Conservation (phyloP, 306 rosid species). For the Cicer pinnatifidum region DNA sequence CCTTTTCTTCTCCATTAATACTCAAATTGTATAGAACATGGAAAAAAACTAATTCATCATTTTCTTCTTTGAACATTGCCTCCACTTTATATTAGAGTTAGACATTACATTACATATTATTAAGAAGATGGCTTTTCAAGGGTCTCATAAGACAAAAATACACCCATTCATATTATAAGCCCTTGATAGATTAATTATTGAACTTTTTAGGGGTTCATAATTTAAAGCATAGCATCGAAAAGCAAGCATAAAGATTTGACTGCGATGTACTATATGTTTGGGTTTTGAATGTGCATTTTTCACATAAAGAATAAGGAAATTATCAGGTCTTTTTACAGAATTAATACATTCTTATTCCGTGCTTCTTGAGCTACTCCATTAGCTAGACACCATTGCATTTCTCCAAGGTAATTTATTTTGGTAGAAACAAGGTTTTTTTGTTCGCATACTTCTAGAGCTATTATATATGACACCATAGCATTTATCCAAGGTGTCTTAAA, state of each 20-base stretch:
- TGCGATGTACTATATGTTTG: neutral
- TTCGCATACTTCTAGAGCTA: neutral
- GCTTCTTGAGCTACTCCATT: neutral
- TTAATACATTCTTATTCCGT: neutral
- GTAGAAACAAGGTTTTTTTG: no score
- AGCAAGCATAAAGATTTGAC: constrained; percentile 27
- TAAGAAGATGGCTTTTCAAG: constrained; percentile 39
- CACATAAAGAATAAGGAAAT: neutral
- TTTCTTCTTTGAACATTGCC: constrained; percentile 36
- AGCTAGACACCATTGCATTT: neutral
- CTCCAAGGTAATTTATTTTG: neutral
- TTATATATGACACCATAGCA: neutral
- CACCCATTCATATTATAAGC: neutral
- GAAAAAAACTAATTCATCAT: constrained; percentile 42
- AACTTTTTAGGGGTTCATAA: constrained; percentile 12
- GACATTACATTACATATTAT: constrained; percentile 14
- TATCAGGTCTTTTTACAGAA: no score
- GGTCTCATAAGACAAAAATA: constrained; percentile 46
- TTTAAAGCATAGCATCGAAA: constrained; percentile 17
- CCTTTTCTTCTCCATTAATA: constrained; percentile 43
- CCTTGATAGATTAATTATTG: constrained; percentile 1
- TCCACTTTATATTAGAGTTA: constrained; percentile 18
- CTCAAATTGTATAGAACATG: constrained; percentile 31
- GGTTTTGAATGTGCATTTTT: constrained; percentile 17
- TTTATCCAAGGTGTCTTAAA: neutral